Base-by-base conservation (phyloP, 768 basidiomycete genomes). In the Aureoboletus auriporus region DNA sequence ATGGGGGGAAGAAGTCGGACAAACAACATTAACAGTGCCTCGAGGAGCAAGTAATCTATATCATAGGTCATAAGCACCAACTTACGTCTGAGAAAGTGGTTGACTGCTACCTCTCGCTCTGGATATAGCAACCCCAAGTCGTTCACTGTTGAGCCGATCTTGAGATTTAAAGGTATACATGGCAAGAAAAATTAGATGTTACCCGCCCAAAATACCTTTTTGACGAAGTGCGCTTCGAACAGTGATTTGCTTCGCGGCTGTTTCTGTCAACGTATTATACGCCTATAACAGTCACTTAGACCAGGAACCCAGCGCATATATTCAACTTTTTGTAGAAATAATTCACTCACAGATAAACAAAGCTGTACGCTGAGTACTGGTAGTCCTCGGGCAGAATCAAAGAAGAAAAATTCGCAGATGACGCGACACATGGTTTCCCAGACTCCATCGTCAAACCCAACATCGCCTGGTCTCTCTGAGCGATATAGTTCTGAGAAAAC, bases 21-120 rank as follows among this genome's bases (percentile, higher is more conserved):
- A 57, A 84, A 75, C 1, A 86, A 55, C 44, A 77, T 75, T 37
- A 84, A 59, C 4, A 83, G 69, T 13, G 75, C 71, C 59, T 86
- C 84, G 37, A 83, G 62, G 12, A 75, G 72, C 14, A 84, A 65
- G 55, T 75, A 83, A 46, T 79, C 84, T 83, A 53, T 8, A 23
- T 23, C 20, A 41, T 10, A 29, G 17, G 23, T 30, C 4, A 34
- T 52, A 10, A 39, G 23, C 4, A 29, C 7, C 3, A 13, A 23
- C 13, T 11, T 17, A n/a, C 30, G 23, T 34, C 36, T 8, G 37
- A 40, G 14, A 29, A 9, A 41, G 39, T 16, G 13, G 26, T 23
- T 17, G n/a, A 47, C n/a, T 17, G 54, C 20, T 55, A 76, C 83
- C 79, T 67, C 63, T 74, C 17, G 74, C 76, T 35, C 69, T 64